Base-by-base conservation (phyloP, 1,284 basidiomycete species). In the Fomitiporia mediterranea region DNA sequence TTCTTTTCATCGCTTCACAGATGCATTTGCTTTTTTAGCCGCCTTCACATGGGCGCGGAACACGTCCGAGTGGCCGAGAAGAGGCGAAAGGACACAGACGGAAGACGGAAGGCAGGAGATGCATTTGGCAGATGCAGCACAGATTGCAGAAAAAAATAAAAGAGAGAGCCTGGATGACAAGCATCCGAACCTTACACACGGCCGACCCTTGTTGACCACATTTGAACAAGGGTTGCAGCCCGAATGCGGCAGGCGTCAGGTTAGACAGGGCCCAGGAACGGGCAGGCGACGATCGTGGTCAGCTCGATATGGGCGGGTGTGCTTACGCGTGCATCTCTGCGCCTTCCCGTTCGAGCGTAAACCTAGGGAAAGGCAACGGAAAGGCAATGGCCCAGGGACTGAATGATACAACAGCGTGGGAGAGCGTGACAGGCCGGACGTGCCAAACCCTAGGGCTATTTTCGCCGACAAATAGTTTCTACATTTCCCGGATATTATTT, bases 341-440 rank as follows among this genome's bases (percentile, higher is more conserved):
- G 13, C 17, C 23, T 55, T 28, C 30, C 53, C 8, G 3, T 21
- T 23, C 9, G 28, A n/a, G 32, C 28, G 8, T 4, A 35, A 58
- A 58, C 47, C 39, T 51, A 50, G 46, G 57, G 57, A 58, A 55
- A 58, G 52, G 46, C 57, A 55, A 58, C 55, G 57, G 57, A 58
- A 58, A 58, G 53, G 46, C 47, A 44, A 55, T 55, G 34, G 32
- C 3, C 27, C 47, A 44, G 35, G 34, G 53, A 38, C 51, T 37
- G 40, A 28, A 5, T 28, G 9, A 27, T 11, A 17, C 19, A 19
- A 19, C 30, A 23, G 53, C 47, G 37, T 44, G 38, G 25, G 57
- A 35, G 13, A 32, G 25, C 40, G 38, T 44, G 53, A 43, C 42
- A 34, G 25, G 54, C 32, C 25, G 9, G 35, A 30, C 32, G 46